Conservation (phyloP, 2,329 filamentous ascomycete genomes). For the Fusarium cicatricum region DNA sequence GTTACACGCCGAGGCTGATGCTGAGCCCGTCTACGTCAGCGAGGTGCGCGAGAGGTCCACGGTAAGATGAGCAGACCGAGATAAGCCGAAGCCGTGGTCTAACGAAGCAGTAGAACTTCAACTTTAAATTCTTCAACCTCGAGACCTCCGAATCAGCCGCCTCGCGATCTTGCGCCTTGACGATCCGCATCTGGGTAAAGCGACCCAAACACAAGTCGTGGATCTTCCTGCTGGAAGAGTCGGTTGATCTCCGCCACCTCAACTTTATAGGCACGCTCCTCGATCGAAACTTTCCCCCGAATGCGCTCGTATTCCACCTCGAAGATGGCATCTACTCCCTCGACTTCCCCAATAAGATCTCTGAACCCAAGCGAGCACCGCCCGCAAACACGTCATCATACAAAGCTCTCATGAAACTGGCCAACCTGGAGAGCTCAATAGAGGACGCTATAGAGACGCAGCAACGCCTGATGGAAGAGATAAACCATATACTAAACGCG, state of each 20-base stretch:
- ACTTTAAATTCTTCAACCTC: slow-evolving; percentile 86
- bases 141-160: slow-evolving; percentile 67
- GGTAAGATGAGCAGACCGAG: slow-evolving; percentile 47
- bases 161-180: slow-evolving; percentile 71
- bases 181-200: slow-evolving; percentile 78
- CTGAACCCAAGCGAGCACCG: slow-evolving; percentile 62
- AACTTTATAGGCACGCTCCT: slow-evolving; percentile 80
- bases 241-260: slow-evolving; percentile 74
- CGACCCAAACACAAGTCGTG: slow-evolving; percentile 60
- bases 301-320: slow-evolving; percentile 86
- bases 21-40: slow-evolving; percentile 87
- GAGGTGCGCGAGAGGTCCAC: slow-evolving; percentile 82
- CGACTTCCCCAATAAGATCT: slow-evolving; percentile 65
- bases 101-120: slow-evolving; percentile 70
- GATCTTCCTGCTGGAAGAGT: slow-evolving; percentile 74
- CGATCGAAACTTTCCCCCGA: slow-evolving; percentile 77
- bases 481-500: slow-evolving; percentile 65
- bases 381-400: slow-evolving; percentile 77
- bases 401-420: slow-evolving; percentile 85
- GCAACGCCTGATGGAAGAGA: slow-evolving; percentile 78
- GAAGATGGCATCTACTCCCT: slow-evolving; percentile 86
- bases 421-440: slow-evolving; percentile 88
- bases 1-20: slow-evolving; percentile 71
- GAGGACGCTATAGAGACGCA: slow-evolving; percentile 86
- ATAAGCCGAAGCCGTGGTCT: background rate